Evolutionary conservation across 495 filamentous ascomycete genomes (phyloP), one percentile per base, ranked within the genome.

Genomic region (Talaromyces borbonicus): DNA sequence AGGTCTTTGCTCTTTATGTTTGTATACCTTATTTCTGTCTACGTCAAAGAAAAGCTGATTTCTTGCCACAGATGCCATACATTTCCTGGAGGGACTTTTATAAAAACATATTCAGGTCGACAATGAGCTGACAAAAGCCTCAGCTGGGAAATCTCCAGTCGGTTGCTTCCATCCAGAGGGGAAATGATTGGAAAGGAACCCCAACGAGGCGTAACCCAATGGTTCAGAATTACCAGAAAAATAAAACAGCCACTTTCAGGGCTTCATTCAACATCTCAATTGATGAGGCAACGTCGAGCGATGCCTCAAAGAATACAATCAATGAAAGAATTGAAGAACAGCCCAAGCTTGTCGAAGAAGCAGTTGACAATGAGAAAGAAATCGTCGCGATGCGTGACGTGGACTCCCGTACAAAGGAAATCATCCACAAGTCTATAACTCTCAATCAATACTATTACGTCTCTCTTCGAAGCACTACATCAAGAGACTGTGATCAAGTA

Each of bases 361-460:
- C n/a, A n/a, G n/a, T n/a, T n/a, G n/a, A n/a, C n/a, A n/a, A n/a
- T n/a, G n/a, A n/a, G n/a, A n/a, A n/a, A n/a, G n/a, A n/a, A n/a
- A n/a, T n/a, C n/a, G n/a, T n/a, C n/a, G n/a, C n/a, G n/a, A n/a
- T n/a, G n/a, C n/a, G n/a, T 29, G 26, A 29, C 5, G 26, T 29
- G 11, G 26, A 6, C 26, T 6, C 26, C 9, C 11, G 37, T 2
- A 40, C 15, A 5, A 40, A 40, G 11, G 37, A 40, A 24, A 2
- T 40, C 11, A 20, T 40, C 15, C 44, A 47, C 51, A 25, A 47
- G 5, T 46, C 49, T 4, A 48, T 62, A 43, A 62, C 59, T 8
- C 53, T 62, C 32, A 55, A 62, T 37, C 59, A 60, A 38, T 62
- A 54, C 23, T 62, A 62, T 31, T 62, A 62, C 31, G 46, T 47